These are phyloP conservation scores for Whalleya microplaca DNA, from an alignment of 2,329 filamentous ascomycete genomes.

Conservation along the genomic window DNA sequence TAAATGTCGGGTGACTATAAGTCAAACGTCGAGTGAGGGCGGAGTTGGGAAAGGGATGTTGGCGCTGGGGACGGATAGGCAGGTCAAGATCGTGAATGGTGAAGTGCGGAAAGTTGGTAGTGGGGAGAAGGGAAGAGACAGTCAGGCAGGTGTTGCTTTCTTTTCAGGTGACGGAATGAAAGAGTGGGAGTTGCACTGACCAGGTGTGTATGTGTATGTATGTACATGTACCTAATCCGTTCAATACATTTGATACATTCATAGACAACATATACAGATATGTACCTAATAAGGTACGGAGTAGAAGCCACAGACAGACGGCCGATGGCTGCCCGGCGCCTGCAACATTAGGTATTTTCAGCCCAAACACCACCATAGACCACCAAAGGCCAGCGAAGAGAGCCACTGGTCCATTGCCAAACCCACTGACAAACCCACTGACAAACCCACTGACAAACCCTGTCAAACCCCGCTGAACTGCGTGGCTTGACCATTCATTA, in stretches of 20 bases:
- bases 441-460: no score
- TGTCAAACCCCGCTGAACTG: not conserved
- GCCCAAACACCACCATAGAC: no score
- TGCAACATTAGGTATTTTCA: not conserved
- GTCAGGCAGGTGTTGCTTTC: constrained; percentile 20
- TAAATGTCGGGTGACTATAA: not conserved
- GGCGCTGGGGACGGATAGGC: constrained; percentile 6
- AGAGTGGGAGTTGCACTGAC: constrained; percentile 11
- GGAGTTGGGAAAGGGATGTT: constrained; percentile 4
- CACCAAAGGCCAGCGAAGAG: no score
- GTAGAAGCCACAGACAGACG: no score
- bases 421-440: no score
- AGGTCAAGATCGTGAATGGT: constrained; percentile 4
- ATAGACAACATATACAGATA: no score
- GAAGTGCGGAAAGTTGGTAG: constrained; percentile 22
- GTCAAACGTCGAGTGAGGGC: constrained; percentile 6
- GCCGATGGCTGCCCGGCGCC: no score
- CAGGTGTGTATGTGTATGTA: not conserved
- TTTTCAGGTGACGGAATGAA: constrained; percentile 31
- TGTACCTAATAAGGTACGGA: no score
- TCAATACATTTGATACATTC: no score
- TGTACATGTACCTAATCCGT: not conserved
- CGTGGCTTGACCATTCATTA: not conserved
- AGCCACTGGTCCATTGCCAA: no score
- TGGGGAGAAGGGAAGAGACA: constrained; percentile 30